Evolutionary conservation across 2,329 filamentous ascomycete genomes (phyloP).

Genomic region (Penicillium digitatum): DNA sequence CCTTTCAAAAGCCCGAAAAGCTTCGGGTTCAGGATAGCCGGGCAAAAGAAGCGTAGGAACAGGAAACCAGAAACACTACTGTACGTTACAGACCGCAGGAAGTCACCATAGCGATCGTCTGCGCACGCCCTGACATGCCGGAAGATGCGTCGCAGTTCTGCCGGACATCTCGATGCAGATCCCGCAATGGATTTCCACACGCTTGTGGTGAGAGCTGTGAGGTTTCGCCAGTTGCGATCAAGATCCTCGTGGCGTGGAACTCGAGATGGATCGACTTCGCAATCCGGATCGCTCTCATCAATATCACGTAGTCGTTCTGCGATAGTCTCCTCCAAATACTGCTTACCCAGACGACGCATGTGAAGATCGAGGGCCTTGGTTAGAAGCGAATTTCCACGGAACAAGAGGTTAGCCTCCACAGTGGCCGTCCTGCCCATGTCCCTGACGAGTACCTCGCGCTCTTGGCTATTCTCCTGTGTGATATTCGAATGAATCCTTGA

Average conservation of each 20-base stretch:
- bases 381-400: conserved; percentile 88
- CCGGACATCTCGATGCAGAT: conserved; percentile 70
- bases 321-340: conserved; percentile 84
- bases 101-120: conserved; percentile 91
- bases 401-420: conserved; percentile 85
- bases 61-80: conserved; percentile 93
- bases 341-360: conserved; percentile 89
- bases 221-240: conserved; percentile 73
- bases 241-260: conserved; percentile 65
- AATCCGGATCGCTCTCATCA: conserved; percentile 83
- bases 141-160: conserved; percentile 78
- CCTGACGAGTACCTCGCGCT: conserved; percentile 58
- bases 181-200: conserved; percentile 79
- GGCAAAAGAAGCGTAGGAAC: conserved; percentile 92
- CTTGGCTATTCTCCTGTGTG: conserved; percentile 53
- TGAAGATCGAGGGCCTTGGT: conserved; percentile 93
- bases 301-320: conserved; percentile 84
- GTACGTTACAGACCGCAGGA: conserved; percentile 81
- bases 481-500: conserved; percentile 63
- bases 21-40: conserved; percentile 92
- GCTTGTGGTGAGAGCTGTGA: conserved; percentile 72
- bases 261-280: conserved; percentile 89
- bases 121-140: conserved; percentile 89
- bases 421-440: conserved; percentile 63
- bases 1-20: conserved; percentile 79